Evolutionary conservation across 495 filamentous ascomycete species (phyloP).

Genomic region (Penicillium odoratum): DNA sequence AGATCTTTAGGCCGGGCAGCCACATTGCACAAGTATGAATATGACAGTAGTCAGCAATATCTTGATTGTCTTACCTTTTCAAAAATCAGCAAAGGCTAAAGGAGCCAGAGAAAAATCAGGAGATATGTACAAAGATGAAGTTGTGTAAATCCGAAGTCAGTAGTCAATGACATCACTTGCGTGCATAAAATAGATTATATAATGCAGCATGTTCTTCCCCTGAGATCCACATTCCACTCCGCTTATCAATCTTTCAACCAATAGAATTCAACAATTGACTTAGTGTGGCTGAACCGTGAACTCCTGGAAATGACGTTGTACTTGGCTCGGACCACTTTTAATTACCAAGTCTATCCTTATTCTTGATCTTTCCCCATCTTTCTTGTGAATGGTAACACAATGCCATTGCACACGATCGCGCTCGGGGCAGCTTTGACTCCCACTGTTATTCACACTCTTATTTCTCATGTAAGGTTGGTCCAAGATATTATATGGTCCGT

Average conservation of each 20-base stretch:
- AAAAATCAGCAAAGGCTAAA: too few relatives aligned
- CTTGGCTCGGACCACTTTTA: slow-evolving; percentile 1
- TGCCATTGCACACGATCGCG: slow-evolving; percentile 72
- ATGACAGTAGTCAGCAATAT: too few relatives aligned
- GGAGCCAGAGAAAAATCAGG: too few relatives aligned
- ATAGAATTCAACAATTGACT: background rate
- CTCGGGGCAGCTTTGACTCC: slow-evolving; percentile 75
- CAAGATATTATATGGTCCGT: background rate
- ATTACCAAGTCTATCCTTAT: background rate
- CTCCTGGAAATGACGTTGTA: slow-evolving; percentile 1
- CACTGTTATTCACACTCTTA: slow-evolving; percentile 71
- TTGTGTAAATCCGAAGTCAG: background rate
- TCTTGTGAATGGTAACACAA: slow-evolving; percentile 27
- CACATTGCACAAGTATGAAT: background rate
- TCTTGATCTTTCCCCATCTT: background rate
- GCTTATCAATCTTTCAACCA: background rate
- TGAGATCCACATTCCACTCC: background rate
- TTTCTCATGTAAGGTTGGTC: slow-evolving; percentile 64
- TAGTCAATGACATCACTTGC: background rate
- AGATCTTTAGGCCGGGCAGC: too few relatives aligned
- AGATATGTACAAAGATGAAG: too few relatives aligned
- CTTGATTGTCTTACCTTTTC: too few relatives aligned
- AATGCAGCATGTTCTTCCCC: background rate
- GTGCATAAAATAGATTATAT: too few relatives aligned
- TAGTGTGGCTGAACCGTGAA: background rate